These are phyloP conservation scores for Deakozyma indianensis DNA, from an alignment of 805 yeast species.

Conservation along the genomic window DNA sequence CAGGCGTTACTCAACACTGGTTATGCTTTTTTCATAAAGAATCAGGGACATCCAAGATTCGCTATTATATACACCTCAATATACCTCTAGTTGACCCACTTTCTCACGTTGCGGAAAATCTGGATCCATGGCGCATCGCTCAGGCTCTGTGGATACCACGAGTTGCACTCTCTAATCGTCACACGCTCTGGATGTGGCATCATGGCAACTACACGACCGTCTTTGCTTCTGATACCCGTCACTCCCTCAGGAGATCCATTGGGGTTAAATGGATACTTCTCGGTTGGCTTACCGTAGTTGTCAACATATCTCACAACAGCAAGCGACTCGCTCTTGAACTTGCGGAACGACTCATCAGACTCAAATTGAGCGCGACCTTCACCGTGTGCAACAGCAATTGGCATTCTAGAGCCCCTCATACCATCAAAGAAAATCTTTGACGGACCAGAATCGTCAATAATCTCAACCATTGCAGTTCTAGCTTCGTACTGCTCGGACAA, in stretches of 20 bases:
- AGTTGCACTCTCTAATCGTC: slow-evolving; percentile 72
- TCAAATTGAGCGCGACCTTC: slow-evolving; percentile 84
- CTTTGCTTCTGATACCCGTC: slow-evolving; percentile 78
- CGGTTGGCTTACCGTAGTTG: slow-evolving; percentile 76
- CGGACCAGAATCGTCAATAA: slow-evolving; percentile 31
- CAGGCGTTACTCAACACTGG: no score
- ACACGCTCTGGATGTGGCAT: slow-evolving; percentile 99
- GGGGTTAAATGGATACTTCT: slow-evolving; percentile 84
- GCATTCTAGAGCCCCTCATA: slow-evolving; percentile 87
- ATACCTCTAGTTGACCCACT: slow-evolving; percentile 54
- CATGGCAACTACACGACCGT: slow-evolving; percentile 92
- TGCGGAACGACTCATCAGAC: slow-evolving; percentile 27
- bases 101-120: slow-evolving; percentile 82
- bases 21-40: no score
- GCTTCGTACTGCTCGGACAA: slow-evolving; percentile 92
- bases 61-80: no score
- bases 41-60: no score
- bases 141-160: slow-evolving; percentile 56
- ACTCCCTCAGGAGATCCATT: slow-evolving; percentile 92
- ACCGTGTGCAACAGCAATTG: slow-evolving; percentile 98
- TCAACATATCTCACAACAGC: slow-evolving; percentile 73
- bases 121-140: slow-evolving; percentile 78
- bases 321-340: slow-evolving; percentile 34
- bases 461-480: slow-evolving; percentile 79
- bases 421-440: slow-evolving; percentile 59